Evolutionary conservation across 768 basidiomycete species (phyloP), one percentile per base, ranked within the genome.

Genomic region (Amylocystis lapponica): DNA sequence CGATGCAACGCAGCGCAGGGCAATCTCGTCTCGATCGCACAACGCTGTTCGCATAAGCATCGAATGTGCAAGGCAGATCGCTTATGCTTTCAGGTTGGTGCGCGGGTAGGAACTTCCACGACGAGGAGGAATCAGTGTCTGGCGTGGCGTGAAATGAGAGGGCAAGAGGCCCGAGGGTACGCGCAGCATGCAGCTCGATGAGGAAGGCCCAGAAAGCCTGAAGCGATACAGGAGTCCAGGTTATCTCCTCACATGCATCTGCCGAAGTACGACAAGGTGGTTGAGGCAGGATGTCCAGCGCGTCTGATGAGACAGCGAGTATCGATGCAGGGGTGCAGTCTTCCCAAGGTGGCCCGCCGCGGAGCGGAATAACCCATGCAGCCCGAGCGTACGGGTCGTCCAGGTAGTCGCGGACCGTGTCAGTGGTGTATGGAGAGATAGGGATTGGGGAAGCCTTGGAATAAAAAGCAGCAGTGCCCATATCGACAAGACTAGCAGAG

Each of bases 301-400:
- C 14, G 2, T 25, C 36, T 20, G 23, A 22, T 14, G 22, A 12
- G 17, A 16, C 20, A 19, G 36, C 35, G 10, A 50, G 25, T 14
- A 54, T n/a, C 4, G 20, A 22, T 2, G 49, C 53, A 1, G 42
- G 5, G 5, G 49, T 41, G 21, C 50, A 48, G 12, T 26, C 41
- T 2, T 46, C 34, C 53, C 53, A 54, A 1, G 43, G 46, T 16
- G 43, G 26, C 5, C 5, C 25, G 5, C 53, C 53, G 21, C 53
- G 53, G 12, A 54, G 31, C 6, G 53, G 53, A 6, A 54, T 21
- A 16, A 54, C 46, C 53, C 53, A 54, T 16, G 48, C 45, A 6
- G 43, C 20, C 17, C 53, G 40, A 13, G 27, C 13, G 20, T 33
- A 51, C 4, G 31, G 30, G 27, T 49, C 46, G 10, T 14, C 25